Percentiles rank a stretch among this genome's conserved stretches.
phyloP scores from a whole-genome alignment of 1,139 yeast species.

The Yamadazyma buinensis region DNA sequence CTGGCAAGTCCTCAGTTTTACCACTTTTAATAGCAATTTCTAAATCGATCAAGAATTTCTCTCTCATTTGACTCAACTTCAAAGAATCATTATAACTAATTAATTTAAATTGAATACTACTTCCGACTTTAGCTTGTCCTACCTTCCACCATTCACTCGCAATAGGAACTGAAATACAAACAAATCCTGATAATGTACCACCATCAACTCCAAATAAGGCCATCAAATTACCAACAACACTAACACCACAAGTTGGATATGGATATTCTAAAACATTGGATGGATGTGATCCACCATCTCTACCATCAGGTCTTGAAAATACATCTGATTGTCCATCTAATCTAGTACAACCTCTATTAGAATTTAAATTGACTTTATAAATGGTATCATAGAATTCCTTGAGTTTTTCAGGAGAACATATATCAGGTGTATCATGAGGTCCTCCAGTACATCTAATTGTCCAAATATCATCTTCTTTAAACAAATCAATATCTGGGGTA shows the following conservation, averaged over 20 bases:
- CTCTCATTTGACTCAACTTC: constrained; percentile 17
- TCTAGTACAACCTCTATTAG: constrained; percentile 33
- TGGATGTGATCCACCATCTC: constrained; percentile 37
- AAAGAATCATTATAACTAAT: constrained; percentile 24
- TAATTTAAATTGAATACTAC: constrained; percentile 20
- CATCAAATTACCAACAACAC: constrained; percentile 29
- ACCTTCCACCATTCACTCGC: constrained; percentile 32
- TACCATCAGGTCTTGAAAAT: constrained; percentile 25
- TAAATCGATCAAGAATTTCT: constrained; percentile 16
- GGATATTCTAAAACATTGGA: constrained; percentile 31
- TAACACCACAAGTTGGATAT: constrained; percentile 32
- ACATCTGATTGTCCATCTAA: constrained; percentile 29
- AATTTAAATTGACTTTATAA: constrained; percentile 28
- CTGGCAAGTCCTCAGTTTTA: constrained; percentile 5
- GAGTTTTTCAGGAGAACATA: constrained; percentile 24
- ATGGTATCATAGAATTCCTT: constrained; percentile 19
- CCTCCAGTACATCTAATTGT: constrained; percentile 27
- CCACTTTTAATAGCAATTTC: constrained; percentile 9
- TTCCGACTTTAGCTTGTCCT: constrained; percentile 30
- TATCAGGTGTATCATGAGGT: constrained; percentile 34
- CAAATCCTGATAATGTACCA: constrained; percentile 32
- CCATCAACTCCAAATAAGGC: constrained; percentile 34
- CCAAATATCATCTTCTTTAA: constrained; percentile 18
- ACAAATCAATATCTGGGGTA: constrained; percentile 16
- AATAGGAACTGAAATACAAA: constrained; percentile 27